Base-by-base conservation (phyloP, 768 basidiomycete species). In the Astraeus odoratus region DNA sequence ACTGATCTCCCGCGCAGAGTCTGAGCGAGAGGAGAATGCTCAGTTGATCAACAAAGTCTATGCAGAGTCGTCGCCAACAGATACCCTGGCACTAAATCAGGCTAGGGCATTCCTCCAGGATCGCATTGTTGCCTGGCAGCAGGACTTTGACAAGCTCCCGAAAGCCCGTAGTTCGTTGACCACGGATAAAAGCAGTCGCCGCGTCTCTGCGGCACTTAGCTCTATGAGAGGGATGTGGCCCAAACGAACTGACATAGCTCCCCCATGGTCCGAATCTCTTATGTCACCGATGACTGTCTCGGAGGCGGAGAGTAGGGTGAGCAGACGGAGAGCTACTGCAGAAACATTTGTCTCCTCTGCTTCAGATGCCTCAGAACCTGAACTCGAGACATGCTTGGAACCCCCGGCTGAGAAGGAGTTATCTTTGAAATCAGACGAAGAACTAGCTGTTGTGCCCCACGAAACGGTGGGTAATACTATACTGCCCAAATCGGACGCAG, bases 61-160 rank as follows among this genome's bases (percentile, higher is more conserved):
- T 64, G 77, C 77, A 55, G 82, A 90, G 47, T 85, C 91, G 0
- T 55, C 77, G 1, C 79, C 90, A 41, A 86, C 78, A 16, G 92
- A 96, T 58, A 94, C 92, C 0, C 75, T 95, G 34, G 87, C 84
- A 29, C 74, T 94, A 41, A 97, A 93, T 50, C 78, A 79, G 53
- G 86, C 93, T 5, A 81, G 93, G 39, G 81, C 86, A 1, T 82
- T 81, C 48, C 75, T 93, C 37, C 95, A 97, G 67, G 91, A 95
- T 55, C 86, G 85, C 60, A 90, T 95, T 38, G 90, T 95, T 13
- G 88, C 86, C n/a, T 97, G 94, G 89, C 93, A 99, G 63, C 78
- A 78, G 50, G 92, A 97, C 58, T 92, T 95, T 53, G 86, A 91
- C 54, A 78, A 81, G 42, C 72, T 97, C 23, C 84, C 85, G 6